Base-by-base conservation (phyloP, 768 basidiomycete genomes). In the Rhodotorula taiwanensis region DNA sequence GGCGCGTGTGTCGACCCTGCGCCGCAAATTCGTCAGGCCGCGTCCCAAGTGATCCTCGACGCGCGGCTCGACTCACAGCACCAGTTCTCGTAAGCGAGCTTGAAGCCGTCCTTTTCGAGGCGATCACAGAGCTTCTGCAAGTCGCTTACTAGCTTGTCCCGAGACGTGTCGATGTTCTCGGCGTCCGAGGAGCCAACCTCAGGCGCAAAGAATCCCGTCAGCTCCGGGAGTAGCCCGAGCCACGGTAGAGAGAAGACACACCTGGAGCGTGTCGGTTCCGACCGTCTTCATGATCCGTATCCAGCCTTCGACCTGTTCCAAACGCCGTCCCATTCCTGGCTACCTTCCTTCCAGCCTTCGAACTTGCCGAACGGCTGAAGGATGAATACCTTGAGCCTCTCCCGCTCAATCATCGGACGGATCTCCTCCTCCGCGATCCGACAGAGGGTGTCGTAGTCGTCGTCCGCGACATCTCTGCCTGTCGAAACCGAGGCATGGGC, bases 331-430 rank as follows among this genome's bases (percentile, higher is more conserved):
- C 55, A 16, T 47, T 72, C 54, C 28, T 62, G 27, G 8, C 52
- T 48, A 6, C 70, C 71, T 45, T 58, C 41, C 9, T 39, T 39
- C 70, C 71, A 74, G 13, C 72, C 74, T 25, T 73, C 72, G 52
- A 67, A 74, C 28, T 71, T 55, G 23, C 58, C 67, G 14, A 74
- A 66, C 15, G 74, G 74, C 62, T 73, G 72, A 1, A 74, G 41
- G 23, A 68, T 67, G n/a, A 70, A 52, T 0, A 73, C 43, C 18
- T 58, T 39, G 5, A 74, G 53, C 5, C 50, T 55, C 16, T 43
- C 34, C 23, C 58, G 33, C 15, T 60, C 42, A 25, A 52, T 54
- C 16, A 58, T 25, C 36, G 21, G 11, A 39, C 53, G 55, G 0
- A 72, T 57, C 27, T 58, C 42, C 33, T 52, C 27, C 0, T 52